phyloP scores from a whole-genome alignment of 352 stramenopile species.

The Pythium phragmitis region DNA sequence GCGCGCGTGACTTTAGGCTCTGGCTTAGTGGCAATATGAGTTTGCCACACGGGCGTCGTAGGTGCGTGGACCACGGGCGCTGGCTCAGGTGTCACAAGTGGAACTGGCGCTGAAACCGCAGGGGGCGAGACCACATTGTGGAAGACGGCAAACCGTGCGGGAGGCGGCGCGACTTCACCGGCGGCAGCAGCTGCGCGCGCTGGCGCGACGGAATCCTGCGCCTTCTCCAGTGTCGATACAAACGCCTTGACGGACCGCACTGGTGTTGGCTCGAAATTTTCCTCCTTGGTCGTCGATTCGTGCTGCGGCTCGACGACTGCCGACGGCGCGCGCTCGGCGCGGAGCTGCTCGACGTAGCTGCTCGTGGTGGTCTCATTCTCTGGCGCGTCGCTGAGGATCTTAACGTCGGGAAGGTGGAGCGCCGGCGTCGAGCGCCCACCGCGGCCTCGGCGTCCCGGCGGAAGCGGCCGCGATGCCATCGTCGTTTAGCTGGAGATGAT shows the following conservation, averaged over 20 bases:
- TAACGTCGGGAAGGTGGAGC: conserved; percentile 28
- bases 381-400: conserved; percentile 22
- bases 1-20: neutral
- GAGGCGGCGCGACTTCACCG: neutral
- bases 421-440: conserved; percentile 24
- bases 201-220: neutral
- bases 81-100: neutral
- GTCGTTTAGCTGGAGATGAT: conserved; percentile 1
- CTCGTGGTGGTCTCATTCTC: neutral
- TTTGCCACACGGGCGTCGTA: neutral
- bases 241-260: conserved; percentile 26
- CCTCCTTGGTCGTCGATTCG: conserved; percentile 13
- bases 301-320: conserved; percentile 15
- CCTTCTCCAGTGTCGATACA: conserved; percentile 18
- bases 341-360: conserved; percentile 20
- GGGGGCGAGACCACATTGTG: neutral
- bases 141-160: neutral
- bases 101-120: too few species aligned
- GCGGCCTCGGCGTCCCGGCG: conserved; percentile 26
- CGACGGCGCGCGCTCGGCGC: neutral
- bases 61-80: neutral
- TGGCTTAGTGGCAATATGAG: neutral
- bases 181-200: neutral
- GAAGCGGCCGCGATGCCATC: conserved; percentile 45
- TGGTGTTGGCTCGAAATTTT: conserved; percentile 2